Evolutionary conservation across 768 basidiomycete species (phyloP), one percentile per base, ranked within the genome.

Genomic region (Coprinopsis marcescibilis): DNA sequence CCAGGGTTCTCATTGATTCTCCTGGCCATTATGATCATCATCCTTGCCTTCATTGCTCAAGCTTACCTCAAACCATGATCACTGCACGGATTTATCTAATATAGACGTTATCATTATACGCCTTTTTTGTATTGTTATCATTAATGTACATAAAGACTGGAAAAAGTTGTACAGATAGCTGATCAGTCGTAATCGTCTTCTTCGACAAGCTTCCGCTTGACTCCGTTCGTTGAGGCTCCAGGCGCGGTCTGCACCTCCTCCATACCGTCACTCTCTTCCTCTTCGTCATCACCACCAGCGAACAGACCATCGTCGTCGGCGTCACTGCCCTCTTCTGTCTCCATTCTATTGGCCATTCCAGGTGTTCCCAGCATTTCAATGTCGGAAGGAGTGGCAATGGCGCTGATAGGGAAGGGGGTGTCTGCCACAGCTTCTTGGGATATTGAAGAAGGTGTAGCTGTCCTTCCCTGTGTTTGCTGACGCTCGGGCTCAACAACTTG

Each of bases 181-280:
- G 30, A 61, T 67, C 26, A 87, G 60, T 90, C 88, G 52, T 91
- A 91, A 57, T 91, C 89, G 52, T 91, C 88, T 56, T 89, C 89
- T 59, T 91, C 89, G 2, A 89, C 82, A 39, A 90, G 65, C 62
- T 89, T 89, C 32, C 89, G 73, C 60, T 87, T 89, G 41, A 80
- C 69, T 19, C 84, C 87, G 49, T 82, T 83, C 10, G 72, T n/a
- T n/a, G n/a, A n/a, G n/a, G n/a, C 65, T 1, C 52, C 50, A 7
- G 64, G 57, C n/a, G 74, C 69, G 2, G 80, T 75, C 55, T 82
- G 77, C 3, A 86, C 78, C 51, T 89, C 85, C 53, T 88, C 86
- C 86, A 89, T 89, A 2, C 71, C 81, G 46, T 89, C 89, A 51
- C 85, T 87, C 53, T 89, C 87, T 60, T 83, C 83, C 45, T 81